Percentiles rank a stretch among this genome's conserved stretches.
Evolutionary conservation across 805 yeast species (phyloP).

Genomic region (Dipodascopsis uninucleata): DNA sequence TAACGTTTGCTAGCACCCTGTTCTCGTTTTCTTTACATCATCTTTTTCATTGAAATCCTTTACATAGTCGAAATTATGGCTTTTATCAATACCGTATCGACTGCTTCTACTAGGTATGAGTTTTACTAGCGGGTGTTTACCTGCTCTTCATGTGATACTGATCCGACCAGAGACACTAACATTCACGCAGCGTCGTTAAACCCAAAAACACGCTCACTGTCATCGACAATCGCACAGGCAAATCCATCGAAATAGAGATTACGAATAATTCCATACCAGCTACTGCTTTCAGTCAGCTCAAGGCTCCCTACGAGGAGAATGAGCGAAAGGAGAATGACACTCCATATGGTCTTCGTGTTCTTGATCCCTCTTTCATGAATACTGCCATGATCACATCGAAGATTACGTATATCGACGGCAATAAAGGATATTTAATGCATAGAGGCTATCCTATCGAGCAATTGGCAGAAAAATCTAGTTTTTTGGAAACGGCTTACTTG

Average conservation of each 20-base stretch:
- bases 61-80: too few relatives aligned
- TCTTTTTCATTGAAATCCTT: too few relatives aligned
- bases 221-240: conserved; percentile 27
- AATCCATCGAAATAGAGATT: conserved; percentile 19
- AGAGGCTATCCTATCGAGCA: conserved; percentile 28
- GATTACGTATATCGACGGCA: conserved; percentile 27
- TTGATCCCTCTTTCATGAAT: conserved; percentile 25
- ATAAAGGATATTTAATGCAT: conserved; percentile 27
- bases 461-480: conserved; percentile 23
- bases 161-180: too few relatives aligned
- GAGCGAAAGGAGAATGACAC: conserved; percentile 26
- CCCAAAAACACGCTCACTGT: conserved; percentile 22
- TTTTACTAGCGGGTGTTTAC: too few relatives aligned
- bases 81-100: too few relatives aligned
- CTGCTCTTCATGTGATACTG: too few relatives aligned
- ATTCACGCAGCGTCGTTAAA: too few relatives aligned
- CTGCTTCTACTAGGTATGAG: too few relatives aligned
- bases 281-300: conserved; percentile 23
- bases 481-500: conserved; percentile 26
- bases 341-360: conserved; percentile 24
- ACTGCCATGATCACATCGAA: conserved; percentile 27
- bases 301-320: conserved; percentile 17
- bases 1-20: too few relatives aligned
- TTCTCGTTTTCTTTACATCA: too few relatives aligned
- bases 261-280: conserved; percentile 25